Evolutionary conservation across 2,329 filamentous ascomycete species (phyloP).

Genomic region (Coniochaeta sp.): DNA sequence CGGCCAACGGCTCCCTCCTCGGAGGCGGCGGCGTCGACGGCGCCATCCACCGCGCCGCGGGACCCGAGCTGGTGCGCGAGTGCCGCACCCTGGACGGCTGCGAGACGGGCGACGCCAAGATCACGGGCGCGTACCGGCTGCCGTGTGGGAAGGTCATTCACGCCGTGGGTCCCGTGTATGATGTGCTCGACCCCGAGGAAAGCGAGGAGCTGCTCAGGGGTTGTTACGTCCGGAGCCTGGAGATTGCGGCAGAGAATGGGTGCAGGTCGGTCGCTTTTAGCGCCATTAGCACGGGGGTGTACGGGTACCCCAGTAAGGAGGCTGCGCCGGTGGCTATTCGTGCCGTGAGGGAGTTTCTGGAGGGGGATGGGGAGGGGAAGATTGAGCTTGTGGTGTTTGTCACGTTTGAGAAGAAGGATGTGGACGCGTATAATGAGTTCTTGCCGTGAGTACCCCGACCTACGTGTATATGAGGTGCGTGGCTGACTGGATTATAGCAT

Average conservation of each 20-base stretch:
- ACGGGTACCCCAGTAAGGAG: conserved; percentile 71
- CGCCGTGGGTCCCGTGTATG: conserved; percentile 79
- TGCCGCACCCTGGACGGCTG: conserved; percentile 69
- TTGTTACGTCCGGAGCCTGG: conserved; percentile 66
- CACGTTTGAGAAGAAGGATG: conserved; percentile 73
- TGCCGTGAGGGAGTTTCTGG: conserved; percentile 49
- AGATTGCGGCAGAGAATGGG: conserved; percentile 61
- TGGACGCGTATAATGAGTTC: conserved; percentile 59
- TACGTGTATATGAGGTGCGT: neutral
- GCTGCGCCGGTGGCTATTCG: conserved; percentile 68
- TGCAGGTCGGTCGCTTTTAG: conserved; percentile 74
- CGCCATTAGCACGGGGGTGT: conserved; percentile 80
- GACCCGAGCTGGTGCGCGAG: conserved; percentile 58
- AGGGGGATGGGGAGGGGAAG: conserved; percentile 34
- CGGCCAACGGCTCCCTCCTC: conserved; percentile 70
- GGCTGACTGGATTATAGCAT: neutral
- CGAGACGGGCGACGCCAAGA: conserved; percentile 70
- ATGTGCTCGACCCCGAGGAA: conserved; percentile 26
- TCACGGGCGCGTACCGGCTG: conserved; percentile 70
- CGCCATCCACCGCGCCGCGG: conserved; percentile 80
- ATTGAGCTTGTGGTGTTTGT: conserved; percentile 78
- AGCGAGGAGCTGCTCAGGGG: conserved; percentile 42
- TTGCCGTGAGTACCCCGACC: conserved; percentile 62
- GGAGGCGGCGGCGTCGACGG: conserved; percentile 90
- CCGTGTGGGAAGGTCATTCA: conserved; percentile 80